These are phyloP conservation scores for Ramularia endophylla DNA, from an alignment of 2,329 filamentous ascomycete species.

Conservation along the genomic window DNA sequence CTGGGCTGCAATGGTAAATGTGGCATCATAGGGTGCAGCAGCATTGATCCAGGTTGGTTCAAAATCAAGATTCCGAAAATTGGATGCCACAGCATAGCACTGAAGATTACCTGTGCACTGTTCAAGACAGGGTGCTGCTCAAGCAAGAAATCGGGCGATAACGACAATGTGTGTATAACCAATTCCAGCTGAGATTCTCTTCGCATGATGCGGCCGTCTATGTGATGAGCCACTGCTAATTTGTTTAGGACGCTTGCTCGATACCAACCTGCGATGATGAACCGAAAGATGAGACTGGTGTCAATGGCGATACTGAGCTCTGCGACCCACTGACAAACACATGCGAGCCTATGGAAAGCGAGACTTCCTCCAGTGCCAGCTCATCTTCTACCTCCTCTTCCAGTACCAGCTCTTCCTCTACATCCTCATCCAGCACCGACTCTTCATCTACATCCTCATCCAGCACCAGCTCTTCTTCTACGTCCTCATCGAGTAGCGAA, in stretches of 20 bases:
- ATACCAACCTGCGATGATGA: neutral
- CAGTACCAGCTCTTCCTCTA: no score
- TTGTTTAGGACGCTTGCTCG: neutral
- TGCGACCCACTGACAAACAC: constrained; percentile 6
- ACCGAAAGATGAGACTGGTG: neutral
- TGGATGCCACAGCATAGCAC: constrained; percentile 2
- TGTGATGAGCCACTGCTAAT: neutral
- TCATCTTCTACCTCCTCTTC: no score
- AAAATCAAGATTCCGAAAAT: constrained; percentile 1
- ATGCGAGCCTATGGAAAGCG: constrained; percentile 4
- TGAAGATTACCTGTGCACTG: constrained; percentile 2
- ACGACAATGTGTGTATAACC: neutral
- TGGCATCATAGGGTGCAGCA: constrained; percentile 10
- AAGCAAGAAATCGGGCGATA: constrained; percentile 1
- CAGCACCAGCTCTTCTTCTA: no score
- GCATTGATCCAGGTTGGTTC: constrained; percentile 11
- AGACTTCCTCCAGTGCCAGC: constrained; percentile 1
- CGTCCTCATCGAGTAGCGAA: constrained; percentile 1
- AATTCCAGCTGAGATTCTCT: neutral
- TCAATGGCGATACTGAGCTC: constrained; percentile 6
- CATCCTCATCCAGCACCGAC: no score
- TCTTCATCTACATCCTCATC: no score
- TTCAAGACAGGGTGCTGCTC: constrained; percentile 5
- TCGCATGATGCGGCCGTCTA: neutral
- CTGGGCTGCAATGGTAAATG: constrained; percentile 4